Percentiles rank a stretch among this genome's conserved stretches.
Conservation (phyloP, 2,329 filamentous ascomycete species). For the Sclerotinia sclerotiorum region DNA sequence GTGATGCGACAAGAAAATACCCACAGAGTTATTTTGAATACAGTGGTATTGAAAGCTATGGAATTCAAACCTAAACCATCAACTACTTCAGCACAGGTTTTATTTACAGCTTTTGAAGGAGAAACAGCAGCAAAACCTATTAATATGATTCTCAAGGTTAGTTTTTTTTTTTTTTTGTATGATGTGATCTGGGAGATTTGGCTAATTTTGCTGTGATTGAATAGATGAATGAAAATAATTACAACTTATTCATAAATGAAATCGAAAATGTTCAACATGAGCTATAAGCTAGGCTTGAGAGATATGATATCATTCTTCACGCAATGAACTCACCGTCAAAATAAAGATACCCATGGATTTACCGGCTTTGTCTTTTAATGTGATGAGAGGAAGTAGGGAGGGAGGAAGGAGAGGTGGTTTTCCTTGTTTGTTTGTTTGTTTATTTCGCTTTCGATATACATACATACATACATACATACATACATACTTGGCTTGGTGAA, state of each 20-base stretch:
- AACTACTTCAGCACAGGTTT: conserved; percentile 53
- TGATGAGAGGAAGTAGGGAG: neutral
- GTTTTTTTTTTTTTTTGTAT: conserved; percentile 33
- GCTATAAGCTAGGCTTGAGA: conserved; percentile 27
- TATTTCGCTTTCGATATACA: no score
- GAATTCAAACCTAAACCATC: conserved; percentile 75
- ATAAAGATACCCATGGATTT: neutral
- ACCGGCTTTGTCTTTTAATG: neutral
- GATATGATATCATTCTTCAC: no score
- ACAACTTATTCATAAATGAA: conserved; percentile 39
- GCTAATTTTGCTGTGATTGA: neutral
- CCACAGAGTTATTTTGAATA: conserved; percentile 83
- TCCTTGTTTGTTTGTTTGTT: no score
- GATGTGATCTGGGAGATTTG: conserved; percentile 18
- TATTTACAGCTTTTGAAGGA: conserved; percentile 64
- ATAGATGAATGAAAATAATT: conserved; percentile 41
- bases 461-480: no score
- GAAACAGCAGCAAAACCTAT: conserved; percentile 54
- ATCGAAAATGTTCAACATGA: conserved; percentile 41
- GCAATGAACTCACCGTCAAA: neutral
- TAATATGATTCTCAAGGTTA: conserved; percentile 61
- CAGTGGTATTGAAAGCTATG: conserved; percentile 74
- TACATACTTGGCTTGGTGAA: neutral
- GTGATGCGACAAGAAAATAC: conserved; percentile 92
- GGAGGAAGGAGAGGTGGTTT: neutral